A percentile compares a stretch with the other conserved stretches of the same genome.
Evolutionary conservation across 2,329 filamentous ascomycete genomes (phyloP).

Genomic region (Thyridium curvatum): DNA sequence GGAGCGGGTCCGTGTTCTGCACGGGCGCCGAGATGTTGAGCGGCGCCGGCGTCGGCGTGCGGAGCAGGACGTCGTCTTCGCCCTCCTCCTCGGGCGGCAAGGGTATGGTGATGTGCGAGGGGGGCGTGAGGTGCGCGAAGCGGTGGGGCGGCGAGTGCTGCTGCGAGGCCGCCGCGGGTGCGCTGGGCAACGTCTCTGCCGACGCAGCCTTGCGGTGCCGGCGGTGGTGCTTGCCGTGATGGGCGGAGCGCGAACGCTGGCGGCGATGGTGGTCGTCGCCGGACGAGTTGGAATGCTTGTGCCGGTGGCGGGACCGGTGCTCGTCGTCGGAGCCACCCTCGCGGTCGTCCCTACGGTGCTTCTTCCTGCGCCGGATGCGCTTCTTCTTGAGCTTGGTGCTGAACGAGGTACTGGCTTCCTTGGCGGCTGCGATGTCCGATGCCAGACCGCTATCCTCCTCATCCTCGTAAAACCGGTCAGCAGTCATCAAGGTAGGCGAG

Average conservation of each 20-base stretch:
- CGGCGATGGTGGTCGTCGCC: constrained; percentile 10
- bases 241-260: constrained; percentile 5
- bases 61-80: constrained; percentile 12
- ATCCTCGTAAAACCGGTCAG: constrained; percentile 9
- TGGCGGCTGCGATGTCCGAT: constrained; percentile 25
- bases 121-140: constrained; percentile 9
- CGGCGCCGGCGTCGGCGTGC: constrained; percentile 7
- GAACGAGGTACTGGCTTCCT: constrained; percentile 28
- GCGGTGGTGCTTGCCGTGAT: constrained; percentile 7
- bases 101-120: constrained; percentile 5
- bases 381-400: constrained; percentile 44
- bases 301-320: constrained; percentile 6
- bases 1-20: constrained; percentile 39
- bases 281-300: constrained; percentile 14
- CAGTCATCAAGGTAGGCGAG: constrained; percentile 1
- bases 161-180: constrained; percentile 3
- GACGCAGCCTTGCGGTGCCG: constrained; percentile 5
- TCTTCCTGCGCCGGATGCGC: constrained; percentile 28
- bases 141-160: constrained; percentile 6
- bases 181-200: constrained; percentile 2
- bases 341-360: constrained; percentile 24
- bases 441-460: constrained; percentile 19
- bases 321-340: constrained; percentile 17
- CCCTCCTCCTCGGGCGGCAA: constrained; percentile 1
- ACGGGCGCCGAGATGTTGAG: constrained; percentile 43